Conservation (phyloP, 148 eudicot species). For the Rhododendron molle region DNA sequence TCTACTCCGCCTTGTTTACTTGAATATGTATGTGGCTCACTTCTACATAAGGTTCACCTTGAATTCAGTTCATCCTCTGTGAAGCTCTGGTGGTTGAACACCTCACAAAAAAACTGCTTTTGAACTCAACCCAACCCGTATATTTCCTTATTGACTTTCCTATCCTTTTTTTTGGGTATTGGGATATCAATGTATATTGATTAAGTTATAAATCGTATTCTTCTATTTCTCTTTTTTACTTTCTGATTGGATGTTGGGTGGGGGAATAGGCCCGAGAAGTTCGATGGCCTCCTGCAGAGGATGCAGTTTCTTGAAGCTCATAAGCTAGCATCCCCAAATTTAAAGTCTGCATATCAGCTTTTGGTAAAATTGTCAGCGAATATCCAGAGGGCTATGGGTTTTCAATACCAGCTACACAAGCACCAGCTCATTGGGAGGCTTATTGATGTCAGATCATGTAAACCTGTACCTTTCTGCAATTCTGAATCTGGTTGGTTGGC, state of each 20-base stretch:
- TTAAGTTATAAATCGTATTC: background rate
- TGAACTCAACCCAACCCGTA: background rate
- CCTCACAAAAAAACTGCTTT: background rate
- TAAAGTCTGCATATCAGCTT: conserved; percentile 14
- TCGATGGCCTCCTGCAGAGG: conserved; percentile 25
- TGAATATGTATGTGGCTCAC: conserved; percentile 23
- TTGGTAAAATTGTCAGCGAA: conserved; percentile 12
- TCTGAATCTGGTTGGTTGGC: conserved; percentile 15
- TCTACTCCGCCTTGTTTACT: conserved; percentile 29
- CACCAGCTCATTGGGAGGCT: conserved; percentile 22
- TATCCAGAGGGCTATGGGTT: conserved; percentile 19
- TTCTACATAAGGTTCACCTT: background rate
- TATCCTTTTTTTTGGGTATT: background rate
- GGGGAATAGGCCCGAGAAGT: conserved; percentile 23
- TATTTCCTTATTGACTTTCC: background rate
- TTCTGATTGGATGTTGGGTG: conserved; percentile 6
- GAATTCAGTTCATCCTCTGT: background rate
- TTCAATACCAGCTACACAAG: conserved; percentile 19
- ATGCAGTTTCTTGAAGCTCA: conserved; percentile 22
- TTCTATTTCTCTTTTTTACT: background rate
- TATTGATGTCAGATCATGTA: conserved; percentile 17
- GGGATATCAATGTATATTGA: background rate
- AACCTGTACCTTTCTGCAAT: conserved; percentile 11
- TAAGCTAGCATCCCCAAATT: conserved; percentile 13
- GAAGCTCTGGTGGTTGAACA: background rate